A percentile compares a stretch with the other conserved stretches of the same genome.
phyloP scores from a whole-genome alignment of 2,329 filamentous ascomycete genomes.

The Aulographum hederae region DNA sequence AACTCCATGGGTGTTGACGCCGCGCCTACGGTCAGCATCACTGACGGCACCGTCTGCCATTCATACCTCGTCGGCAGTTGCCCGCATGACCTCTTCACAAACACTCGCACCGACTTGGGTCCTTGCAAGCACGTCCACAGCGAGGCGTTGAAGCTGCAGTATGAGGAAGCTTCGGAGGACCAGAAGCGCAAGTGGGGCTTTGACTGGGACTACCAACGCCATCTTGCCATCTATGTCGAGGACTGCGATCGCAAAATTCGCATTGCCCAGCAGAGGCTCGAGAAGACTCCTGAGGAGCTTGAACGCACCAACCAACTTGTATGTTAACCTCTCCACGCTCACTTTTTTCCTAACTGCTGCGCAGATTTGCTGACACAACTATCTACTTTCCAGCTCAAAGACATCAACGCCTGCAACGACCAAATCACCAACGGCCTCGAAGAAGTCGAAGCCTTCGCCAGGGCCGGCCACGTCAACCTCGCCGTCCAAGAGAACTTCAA shows the following conservation, averaged over 20 bases:
- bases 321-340: slow-evolving; percentile 8
- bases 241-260: slow-evolving; percentile 94
- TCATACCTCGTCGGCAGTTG: slow-evolving; percentile 89
- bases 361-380: no score
- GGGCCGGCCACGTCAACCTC: slow-evolving; percentile 60
- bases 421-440: slow-evolving; percentile 68
- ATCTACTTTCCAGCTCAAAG: slow-evolving; percentile 39
- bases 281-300: slow-evolving; percentile 97
- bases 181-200: slow-evolving; percentile 71
- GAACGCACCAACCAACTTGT: slow-evolving; percentile 77
- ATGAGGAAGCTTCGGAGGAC: slow-evolving; percentile 51
- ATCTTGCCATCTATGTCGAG: slow-evolving; percentile 92
- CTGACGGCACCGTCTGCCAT: slow-evolving; percentile 83
- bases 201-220: slow-evolving; percentile 90
- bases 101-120: slow-evolving; percentile 95
- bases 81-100: slow-evolving; percentile 97
- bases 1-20: slow-evolving; percentile 48
- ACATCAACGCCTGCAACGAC: slow-evolving; percentile 62
- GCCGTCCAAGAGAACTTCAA: slow-evolving; percentile 81
- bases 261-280: slow-evolving; percentile 67
- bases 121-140: slow-evolving; percentile 76
- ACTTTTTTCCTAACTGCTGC: no score
- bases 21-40: slow-evolving; percentile 70
- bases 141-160: slow-evolving; percentile 77
- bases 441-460: slow-evolving; percentile 72